Evolutionary conservation across 805 yeast genomes (phyloP).

Genomic region (Candida pini): DNA sequence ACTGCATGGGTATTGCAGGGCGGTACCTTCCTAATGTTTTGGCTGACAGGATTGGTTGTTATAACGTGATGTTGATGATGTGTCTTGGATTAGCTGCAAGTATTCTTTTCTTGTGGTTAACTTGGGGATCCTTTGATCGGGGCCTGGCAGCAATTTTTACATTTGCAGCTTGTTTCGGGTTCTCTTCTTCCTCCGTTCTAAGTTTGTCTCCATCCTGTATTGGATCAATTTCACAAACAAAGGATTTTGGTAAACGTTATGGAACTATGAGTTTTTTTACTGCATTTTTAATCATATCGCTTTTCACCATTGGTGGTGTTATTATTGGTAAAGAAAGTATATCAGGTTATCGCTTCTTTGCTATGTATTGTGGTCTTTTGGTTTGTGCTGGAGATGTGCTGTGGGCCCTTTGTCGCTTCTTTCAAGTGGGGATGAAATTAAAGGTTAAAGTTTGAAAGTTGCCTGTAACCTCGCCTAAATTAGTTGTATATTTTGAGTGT

Average conservation of each 20-base stretch:
- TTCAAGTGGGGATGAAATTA: conserved; percentile 38
- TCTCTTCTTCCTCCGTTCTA: conserved; percentile 49
- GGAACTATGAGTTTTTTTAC: conserved; percentile 24
- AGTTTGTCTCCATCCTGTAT: conserved; percentile 55
- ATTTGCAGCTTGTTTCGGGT: conserved; percentile 47
- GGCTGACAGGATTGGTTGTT: conserved; percentile 38
- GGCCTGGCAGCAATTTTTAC: conserved; percentile 36
- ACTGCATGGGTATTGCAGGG: conserved; percentile 34
- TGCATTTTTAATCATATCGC: conserved; percentile 28
- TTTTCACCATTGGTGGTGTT: conserved; percentile 29
- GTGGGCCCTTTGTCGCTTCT: conserved; percentile 36
- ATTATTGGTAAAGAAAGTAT: conserved; percentile 30
- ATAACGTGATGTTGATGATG: conserved; percentile 37
- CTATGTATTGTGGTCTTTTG: conserved; percentile 38
- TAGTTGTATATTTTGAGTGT: no score
- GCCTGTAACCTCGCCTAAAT: not conserved
- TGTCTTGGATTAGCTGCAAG: conserved; percentile 29
- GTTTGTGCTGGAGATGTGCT: conserved; percentile 32
- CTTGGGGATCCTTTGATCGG: conserved; percentile 36
- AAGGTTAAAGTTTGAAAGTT: conserved; percentile 6
- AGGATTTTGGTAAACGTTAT: conserved; percentile 20
- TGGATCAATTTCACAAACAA: conserved; percentile 47
- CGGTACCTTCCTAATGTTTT: conserved; percentile 35
- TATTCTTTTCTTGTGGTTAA: conserved; percentile 48
- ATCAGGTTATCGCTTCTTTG: conserved; percentile 34